phyloP scores from a whole-genome alignment of 805 yeast species.

The Aciculoconidium aculeatum region DNA sequence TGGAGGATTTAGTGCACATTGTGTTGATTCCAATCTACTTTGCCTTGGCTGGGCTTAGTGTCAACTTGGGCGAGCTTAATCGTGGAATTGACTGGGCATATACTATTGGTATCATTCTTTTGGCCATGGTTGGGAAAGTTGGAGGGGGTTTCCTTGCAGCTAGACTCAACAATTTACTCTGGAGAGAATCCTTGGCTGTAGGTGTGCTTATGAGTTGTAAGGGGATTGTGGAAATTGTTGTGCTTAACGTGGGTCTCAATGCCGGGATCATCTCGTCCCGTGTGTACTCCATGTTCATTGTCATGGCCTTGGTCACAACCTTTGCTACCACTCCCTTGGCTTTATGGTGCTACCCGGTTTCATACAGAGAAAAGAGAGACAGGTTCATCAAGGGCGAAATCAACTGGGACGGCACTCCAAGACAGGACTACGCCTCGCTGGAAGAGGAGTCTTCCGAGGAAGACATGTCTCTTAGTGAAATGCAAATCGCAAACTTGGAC shows the following conservation, averaged over 20 bases:
- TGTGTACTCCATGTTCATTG: slow-evolving; percentile 73
- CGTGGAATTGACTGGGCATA: slow-evolving; percentile 76
- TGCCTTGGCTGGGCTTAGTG: slow-evolving; percentile 72
- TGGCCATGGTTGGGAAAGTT: slow-evolving; percentile 66
- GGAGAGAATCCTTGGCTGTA: slow-evolving; percentile 72
- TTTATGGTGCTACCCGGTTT: slow-evolving; percentile 51
- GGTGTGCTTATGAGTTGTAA: slow-evolving; percentile 85
- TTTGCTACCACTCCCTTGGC: slow-evolving; percentile 78
- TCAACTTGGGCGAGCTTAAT: slow-evolving; percentile 57
- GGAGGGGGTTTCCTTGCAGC: slow-evolving; percentile 65
- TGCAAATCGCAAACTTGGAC: slow-evolving; percentile 12
- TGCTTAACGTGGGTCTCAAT: slow-evolving; percentile 64
- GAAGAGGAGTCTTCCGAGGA: slow-evolving; percentile 3
- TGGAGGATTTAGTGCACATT: slow-evolving; percentile 72
- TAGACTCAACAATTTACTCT: slow-evolving; percentile 51
- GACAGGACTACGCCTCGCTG: slow-evolving; percentile 3
- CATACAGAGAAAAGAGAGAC: slow-evolving; percentile 49
- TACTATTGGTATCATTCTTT: slow-evolving; percentile 55
- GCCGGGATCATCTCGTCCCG: slow-evolving; percentile 61
- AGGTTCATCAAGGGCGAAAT: slow-evolving; percentile 20
- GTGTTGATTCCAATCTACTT: slow-evolving; percentile 72
- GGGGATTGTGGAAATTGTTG: slow-evolving; percentile 83
- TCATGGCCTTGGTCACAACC: slow-evolving; percentile 77
- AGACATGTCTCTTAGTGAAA: slow-evolving; percentile 6
- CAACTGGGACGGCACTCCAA: slow-evolving; percentile 22